These are phyloP conservation scores for Barnettozyma hawaiiensis DNA, from an alignment of 1,139 yeast species.

Conservation along the genomic window DNA sequence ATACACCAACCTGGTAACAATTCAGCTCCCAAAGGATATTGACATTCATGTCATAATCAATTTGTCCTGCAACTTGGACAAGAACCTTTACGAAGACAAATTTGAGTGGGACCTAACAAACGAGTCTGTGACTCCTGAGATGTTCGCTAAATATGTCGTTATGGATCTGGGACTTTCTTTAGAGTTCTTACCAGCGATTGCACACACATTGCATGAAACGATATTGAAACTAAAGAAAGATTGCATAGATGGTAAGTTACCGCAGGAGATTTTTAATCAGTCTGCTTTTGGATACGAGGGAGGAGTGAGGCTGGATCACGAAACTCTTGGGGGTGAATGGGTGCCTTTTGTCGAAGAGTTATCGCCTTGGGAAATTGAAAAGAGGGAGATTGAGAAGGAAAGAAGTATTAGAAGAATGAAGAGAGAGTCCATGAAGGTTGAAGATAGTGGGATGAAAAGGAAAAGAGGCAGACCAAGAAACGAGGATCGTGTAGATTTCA, in stretches of 20 bases:
- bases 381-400: constrained; percentile 91
- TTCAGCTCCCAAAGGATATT: constrained; percentile 58
- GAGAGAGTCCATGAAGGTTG: constrained; percentile 77
- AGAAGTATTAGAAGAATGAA: constrained; percentile 86
- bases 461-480: constrained; percentile 47
- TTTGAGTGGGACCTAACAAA: constrained; percentile 87
- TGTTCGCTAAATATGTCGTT: constrained; percentile 76
- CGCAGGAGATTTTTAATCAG: constrained; percentile 52
- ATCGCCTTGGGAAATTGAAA: constrained; percentile 90
- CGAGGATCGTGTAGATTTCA: constrained; percentile 36
- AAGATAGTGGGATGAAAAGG: constrained; percentile 42
- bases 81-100: constrained; percentile 82
- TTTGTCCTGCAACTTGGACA: constrained; percentile 76
- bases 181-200: constrained; percentile 87
- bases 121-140: constrained; percentile 69
- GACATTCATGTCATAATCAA: constrained; percentile 75
- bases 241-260: constrained; percentile 70
- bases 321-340: constrained; percentile 70
- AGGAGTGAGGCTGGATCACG: constrained; percentile 60
- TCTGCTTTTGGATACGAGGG: constrained; percentile 57
- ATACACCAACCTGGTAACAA: constrained; percentile 56
- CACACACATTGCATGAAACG: constrained; percentile 82
- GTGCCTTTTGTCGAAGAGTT: constrained; percentile 82
- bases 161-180: constrained; percentile 77
- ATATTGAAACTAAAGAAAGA: constrained; percentile 74